Evolutionary conservation across 2,329 filamentous ascomycete genomes (phyloP), one percentile per base, ranked within the genome.

Genomic region (Fonsecaea multimorphosa): DNA sequence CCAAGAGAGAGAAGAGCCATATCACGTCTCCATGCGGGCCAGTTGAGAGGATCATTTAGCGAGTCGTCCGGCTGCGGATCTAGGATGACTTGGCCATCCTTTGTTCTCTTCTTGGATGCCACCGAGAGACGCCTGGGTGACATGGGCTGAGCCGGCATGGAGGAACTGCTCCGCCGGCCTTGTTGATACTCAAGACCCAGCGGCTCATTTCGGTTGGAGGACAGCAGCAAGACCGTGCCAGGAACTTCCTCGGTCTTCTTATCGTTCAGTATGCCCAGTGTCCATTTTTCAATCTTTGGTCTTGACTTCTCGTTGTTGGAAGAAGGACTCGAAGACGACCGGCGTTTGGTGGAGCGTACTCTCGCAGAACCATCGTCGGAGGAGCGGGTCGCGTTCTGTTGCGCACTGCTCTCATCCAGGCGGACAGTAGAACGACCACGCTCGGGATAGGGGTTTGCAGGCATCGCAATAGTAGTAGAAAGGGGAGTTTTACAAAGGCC

Each of bases 1-100:
- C 94, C 94, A 3, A 98, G 82, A 0, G 90, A 94, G 0, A 96
- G 73, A 68, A 98, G 79, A 0, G 94, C 92, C 27, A 84, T 77
- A 76, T 98, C 92, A 76, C 94, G 85, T 46, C 92, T 86, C 88
- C 91, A 92, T 6, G 84, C 80, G 0, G 91, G 88, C 94, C 94
- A 98, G 76, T 98, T 98, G 63, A 98, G 80, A 0, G 94, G 94
- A 73, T 98, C 94, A 70, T 98, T 97, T 58, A 85, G 82, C 0
- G 91, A 93, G 58, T 97, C 93, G 66, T 97, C 93, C 0, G 94
- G 94, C 75, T 98, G 94, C 0, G 94, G 94, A 0, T 96, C 90
- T 14, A 98, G 81, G 62, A 98, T 92, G 72, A 97, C 92, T 67
- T 87, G 85, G 16, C 93, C 93, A 75, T 97, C 90, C 38, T 84